Conservation (phyloP, 805 yeast genomes). For the Candida parachauliodes region DNA sequence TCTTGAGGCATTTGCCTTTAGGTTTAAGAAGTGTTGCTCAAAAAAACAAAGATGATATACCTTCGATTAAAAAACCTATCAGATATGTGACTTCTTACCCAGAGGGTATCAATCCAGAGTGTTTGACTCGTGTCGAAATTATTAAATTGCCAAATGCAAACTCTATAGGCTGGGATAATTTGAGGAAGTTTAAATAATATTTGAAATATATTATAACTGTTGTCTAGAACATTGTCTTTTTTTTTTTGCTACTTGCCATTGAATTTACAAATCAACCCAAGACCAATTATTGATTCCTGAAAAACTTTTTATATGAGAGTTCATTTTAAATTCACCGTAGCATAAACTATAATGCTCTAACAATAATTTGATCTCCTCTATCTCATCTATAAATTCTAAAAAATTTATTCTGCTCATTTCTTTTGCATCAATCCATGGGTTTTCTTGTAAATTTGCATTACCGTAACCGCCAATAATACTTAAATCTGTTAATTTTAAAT, state of each 20-base stretch:
- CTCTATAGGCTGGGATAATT: conserved; percentile 42
- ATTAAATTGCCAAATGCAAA: conserved; percentile 42
- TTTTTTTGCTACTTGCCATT: too few species aligned
- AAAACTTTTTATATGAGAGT: neutral
- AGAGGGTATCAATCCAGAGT: conserved; percentile 28
- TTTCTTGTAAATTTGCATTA: conserved; percentile 20
- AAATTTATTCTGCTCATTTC: conserved; percentile 45
- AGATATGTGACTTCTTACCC: conserved; percentile 28
- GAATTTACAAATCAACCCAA: conserved; percentile 2
- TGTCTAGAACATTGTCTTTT: too few species aligned
- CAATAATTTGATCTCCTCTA: conserved; percentile 64
- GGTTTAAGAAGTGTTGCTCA: conserved; percentile 22
- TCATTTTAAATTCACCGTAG: conserved; percentile 20
- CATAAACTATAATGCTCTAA: conserved; percentile 58
- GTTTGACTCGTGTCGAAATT: conserved; percentile 35
- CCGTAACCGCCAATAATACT: conserved; percentile 37
- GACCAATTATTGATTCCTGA: conserved; percentile 6
- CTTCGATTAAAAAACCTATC: conserved; percentile 32
- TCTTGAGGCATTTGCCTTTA: conserved; percentile 29
- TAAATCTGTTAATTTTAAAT: conserved; percentile 44
- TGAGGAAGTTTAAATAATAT: conserved; percentile 27
- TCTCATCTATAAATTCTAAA: conserved; percentile 69
- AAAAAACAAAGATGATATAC: conserved; percentile 10
- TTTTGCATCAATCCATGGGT: conserved; percentile 39
- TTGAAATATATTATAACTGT: neutral